Evolutionary conservation across 129 eudicot species (phyloP), one percentile per base, ranked within the genome.

Genomic region (Flaveria bidentis): DNA sequence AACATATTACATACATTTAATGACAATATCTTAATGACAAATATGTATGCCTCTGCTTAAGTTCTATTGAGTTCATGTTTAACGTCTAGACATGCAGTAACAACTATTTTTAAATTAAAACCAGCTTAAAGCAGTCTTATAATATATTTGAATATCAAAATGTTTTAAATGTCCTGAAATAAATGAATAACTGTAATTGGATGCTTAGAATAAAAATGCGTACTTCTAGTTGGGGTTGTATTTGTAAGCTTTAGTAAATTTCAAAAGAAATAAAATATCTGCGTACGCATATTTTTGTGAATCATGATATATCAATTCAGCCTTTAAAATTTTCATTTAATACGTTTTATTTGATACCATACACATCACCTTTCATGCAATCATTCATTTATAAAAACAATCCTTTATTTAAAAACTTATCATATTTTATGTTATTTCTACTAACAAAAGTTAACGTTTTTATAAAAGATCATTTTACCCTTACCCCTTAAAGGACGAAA

Each of bases 141-240:
- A 30, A 1, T 30, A 30, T 30, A 39, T 63, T 63, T 30, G 5
- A n/a, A 28, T 13, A 14, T 63, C 36, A 30, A 65, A 16, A 44
- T 18, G n/a, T 66, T 66, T 18, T 30, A n/a, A 41, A n/a, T 8
- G 50, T 39, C 14, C 26, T 66, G 20, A 18, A 66, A 36, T 65
- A 36, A n/a, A 16, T 7, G 8, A 66, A 20, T n/a, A 64, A 41
- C 1, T 0, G 3, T 17, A 17, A 66, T n/a, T 14, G 25, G 28
- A 66, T 20, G 71, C 8, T 44, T 66, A 65, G 71, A 65, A 6
- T n/a, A 42, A 36, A 33, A 65, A 65, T 65, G 71, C 71, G 8
- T 30, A 65, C 28, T 46, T 46, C 51, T 46, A 9, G 51, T 10
- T 46, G 51, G 2, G 10, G 51, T 64, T 14, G 46, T 15, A 30